Evolutionary conservation across 2,329 filamentous ascomycete species (phyloP).

Genomic region (Clarireedia sp.): DNA sequence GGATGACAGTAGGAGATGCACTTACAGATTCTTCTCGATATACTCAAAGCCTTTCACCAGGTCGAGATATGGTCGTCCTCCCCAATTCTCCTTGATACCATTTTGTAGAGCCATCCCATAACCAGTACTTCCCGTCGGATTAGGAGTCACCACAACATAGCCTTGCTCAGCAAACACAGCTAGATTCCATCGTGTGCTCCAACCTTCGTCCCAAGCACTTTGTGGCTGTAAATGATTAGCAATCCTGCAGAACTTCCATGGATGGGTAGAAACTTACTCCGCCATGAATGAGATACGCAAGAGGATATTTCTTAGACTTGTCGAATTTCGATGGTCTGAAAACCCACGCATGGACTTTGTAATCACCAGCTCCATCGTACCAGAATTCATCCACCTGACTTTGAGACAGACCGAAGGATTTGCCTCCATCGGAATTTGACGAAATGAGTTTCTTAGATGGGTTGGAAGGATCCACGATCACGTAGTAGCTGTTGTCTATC

Average conservation of each 20-base stretch:
- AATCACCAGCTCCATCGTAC: slow-evolving; percentile 55
- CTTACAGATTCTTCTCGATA: slow-evolving; percentile 52
- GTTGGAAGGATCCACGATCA: slow-evolving; percentile 38
- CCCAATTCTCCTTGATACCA: slow-evolving; percentile 75
- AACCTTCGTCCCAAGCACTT: slow-evolving; percentile 29
- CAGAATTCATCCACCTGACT: slow-evolving; percentile 61
- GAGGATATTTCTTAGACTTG: slow-evolving; percentile 62
- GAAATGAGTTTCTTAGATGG: slow-evolving; percentile 42
- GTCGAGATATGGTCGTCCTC: slow-evolving; percentile 75
- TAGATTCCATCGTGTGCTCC: slow-evolving; percentile 74
- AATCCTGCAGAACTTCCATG: not conserved
- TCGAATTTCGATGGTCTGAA: slow-evolving; percentile 62
- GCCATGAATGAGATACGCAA: slow-evolving; percentile 75
- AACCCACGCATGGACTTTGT: slow-evolving; percentile 56
- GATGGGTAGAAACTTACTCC: slow-evolving; percentile 35
- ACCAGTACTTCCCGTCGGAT: slow-evolving; percentile 75
- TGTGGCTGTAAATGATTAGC: slow-evolving; percentile 20
- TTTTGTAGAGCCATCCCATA: slow-evolving; percentile 74
- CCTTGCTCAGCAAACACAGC: slow-evolving; percentile 82
- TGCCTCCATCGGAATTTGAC: slow-evolving; percentile 58
- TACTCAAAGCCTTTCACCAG: slow-evolving; percentile 72
- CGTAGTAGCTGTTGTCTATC: slow-evolving; percentile 65
- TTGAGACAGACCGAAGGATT: slow-evolving; percentile 56
- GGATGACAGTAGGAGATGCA: not conserved
- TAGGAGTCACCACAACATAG: slow-evolving; percentile 74